These are phyloP conservation scores for Stagonosporopsis tanaceti DNA, from an alignment of 2,329 filamentous ascomycete species.

Conservation along the genomic window DNA sequence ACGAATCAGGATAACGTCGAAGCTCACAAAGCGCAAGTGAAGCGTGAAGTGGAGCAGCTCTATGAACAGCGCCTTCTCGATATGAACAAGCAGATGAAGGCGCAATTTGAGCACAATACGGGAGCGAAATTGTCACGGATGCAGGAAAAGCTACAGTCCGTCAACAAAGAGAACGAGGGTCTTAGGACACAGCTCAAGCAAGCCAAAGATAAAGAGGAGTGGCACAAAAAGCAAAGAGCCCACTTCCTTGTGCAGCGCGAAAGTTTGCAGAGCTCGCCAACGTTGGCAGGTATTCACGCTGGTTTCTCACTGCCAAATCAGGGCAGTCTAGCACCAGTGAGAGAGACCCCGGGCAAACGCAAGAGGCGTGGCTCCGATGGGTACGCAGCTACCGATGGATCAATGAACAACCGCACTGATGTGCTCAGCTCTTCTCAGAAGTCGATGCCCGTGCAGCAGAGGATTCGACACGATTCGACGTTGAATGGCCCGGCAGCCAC, in stretches of 20 bases:
- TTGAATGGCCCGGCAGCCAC: not conserved
- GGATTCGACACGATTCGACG: not conserved
- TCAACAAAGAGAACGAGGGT: not conserved
- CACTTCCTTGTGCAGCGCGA: not conserved
- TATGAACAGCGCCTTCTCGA: not conserved
- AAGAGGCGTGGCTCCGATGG: not conserved
- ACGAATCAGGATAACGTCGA: not conserved
- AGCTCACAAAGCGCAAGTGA: not conserved
- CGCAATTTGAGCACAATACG: not conserved
- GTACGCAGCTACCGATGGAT: not conserved
- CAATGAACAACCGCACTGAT: not conserved
- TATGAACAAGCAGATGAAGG: not conserved
- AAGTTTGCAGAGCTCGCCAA: not conserved
- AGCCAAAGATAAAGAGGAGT: not conserved
- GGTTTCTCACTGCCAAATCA: not conserved
- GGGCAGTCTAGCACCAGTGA: not conserved
- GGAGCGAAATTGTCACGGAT: not conserved
- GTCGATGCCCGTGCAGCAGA: not conserved
- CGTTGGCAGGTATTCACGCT: not conserved
- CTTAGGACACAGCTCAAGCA: constrained; percentile 6
- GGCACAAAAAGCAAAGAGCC: not conserved
- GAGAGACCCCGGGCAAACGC: not conserved
- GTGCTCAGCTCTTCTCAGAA: not conserved
- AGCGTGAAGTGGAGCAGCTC: not conserved
- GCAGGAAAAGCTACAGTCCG: not conserved